A percentile compares a stretch with the other conserved stretches of the same genome.
Conservation (phyloP, 2,329 filamentous ascomycete species). For the Teratosphaeriaceae sp. region DNA sequence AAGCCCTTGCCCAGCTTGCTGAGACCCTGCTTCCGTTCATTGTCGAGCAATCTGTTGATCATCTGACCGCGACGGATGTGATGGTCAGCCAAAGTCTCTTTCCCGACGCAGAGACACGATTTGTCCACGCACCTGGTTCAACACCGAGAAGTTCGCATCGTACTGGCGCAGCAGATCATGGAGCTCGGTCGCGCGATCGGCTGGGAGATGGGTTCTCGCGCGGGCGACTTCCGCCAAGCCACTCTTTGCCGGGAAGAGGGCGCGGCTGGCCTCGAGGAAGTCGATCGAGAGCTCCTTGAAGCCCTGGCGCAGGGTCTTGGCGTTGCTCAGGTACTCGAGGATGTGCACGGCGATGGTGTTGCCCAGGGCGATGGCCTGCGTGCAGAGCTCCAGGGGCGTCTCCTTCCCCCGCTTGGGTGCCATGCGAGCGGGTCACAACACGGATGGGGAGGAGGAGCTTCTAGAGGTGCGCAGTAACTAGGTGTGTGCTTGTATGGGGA, state of each 20-base stretch:
- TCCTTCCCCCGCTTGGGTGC: constrained; percentile 27
- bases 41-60: constrained; percentile 54
- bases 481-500: no score
- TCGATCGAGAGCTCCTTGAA: constrained; percentile 57
- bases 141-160: constrained; percentile 54
- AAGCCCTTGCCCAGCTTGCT: constrained; percentile 55
- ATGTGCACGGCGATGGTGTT: constrained; percentile 60
- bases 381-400: constrained; percentile 47
- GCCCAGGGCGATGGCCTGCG: constrained; percentile 52
- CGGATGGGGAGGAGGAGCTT: no score
- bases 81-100: no score
- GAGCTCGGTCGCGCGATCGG: constrained; percentile 57
- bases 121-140: no score
- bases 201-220: constrained; percentile 48
- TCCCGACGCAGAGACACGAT: no score
- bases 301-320: constrained; percentile 48
- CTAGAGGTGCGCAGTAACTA: no score
- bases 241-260: constrained; percentile 62
- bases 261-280: constrained; percentile 60
- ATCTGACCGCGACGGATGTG: no score
- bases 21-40: constrained; percentile 55
- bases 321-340: constrained; percentile 56
- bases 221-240: constrained; percentile 52
- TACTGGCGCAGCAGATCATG: constrained; percentile 57
- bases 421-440: constrained; percentile 12